Base-by-base conservation (phyloP, 257 asterid genomes). In the Solanum chilense region DNA sequence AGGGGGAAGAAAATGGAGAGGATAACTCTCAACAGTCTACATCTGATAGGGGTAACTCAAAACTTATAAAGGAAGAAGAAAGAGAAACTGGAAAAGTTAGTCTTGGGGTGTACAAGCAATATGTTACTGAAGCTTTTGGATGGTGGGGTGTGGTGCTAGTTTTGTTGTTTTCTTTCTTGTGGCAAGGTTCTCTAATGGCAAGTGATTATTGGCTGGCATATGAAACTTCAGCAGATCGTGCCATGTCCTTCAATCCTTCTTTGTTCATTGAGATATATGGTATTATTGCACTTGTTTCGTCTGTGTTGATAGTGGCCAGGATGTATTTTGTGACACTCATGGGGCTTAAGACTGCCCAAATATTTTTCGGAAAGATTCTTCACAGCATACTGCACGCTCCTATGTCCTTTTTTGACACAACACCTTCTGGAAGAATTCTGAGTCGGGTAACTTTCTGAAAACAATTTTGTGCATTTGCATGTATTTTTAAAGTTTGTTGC, bases 391-490 rank as follows among this genome's bases (percentile, higher is more conserved):
- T 96, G 74, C 99, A 96, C 73, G 99, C 99, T 68, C 99, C 99
- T 4, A 97, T 97, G 99, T 92, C 99, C 58, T 97, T 96, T 92
- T 97, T 97, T 37, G 99, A 97, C 83, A 97, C 99, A 0, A 97
- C 99, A 66, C 99, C 99, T 62, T 97, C 99, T 6, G 99, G 99
- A 91, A 93, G 99, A 87, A 95, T 97, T 86, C 91, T 97, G 47
- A 97, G 98, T 42, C 93, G 99, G 97, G 99, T 95, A 95, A 93
- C 58, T 66, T 75, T 77, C 39, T 60, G 18, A 37, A 47, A 37
- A 52, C 86, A 82, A 85, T 9, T 85, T 21, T 71, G 49, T 27
- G 27, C 62, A 73, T 39, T 68, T 39, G 81, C 78, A n/a, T 85
- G 73, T 41, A 10, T 49, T 49, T 77, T 81, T 68, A 49, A 81